Evolutionary conservation across 352 stramenopile species (phyloP).

Genomic region (Phytophthora aleatoria): DNA sequence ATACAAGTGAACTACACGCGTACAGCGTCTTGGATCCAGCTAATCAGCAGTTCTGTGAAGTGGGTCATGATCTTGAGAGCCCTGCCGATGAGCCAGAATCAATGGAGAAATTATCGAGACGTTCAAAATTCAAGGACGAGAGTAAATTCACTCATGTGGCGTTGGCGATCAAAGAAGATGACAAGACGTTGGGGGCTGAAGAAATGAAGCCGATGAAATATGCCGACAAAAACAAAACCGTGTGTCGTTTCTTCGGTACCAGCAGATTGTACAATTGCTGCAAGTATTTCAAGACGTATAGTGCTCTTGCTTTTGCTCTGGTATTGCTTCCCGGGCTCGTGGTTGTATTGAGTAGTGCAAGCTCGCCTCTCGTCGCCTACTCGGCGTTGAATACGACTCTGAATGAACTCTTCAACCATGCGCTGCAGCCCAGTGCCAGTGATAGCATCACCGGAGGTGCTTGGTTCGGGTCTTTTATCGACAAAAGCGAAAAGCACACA

Average conservation of each 20-base stretch:
- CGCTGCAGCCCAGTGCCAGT: not conserved
- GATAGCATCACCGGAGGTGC: not conserved
- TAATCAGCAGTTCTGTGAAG: not conserved
- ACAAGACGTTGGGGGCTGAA: not conserved
- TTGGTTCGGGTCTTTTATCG: not conserved
- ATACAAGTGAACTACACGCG: not conserved
- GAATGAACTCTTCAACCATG: conserved; percentile 24
- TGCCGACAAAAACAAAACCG: not conserved
- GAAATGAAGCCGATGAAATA: conserved; percentile 1
- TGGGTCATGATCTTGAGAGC: not conserved
- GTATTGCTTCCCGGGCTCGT: conserved; percentile 1
- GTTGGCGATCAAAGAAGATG: not conserved
- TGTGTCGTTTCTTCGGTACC: not conserved
- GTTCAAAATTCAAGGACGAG: not conserved
- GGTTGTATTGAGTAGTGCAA: conserved; percentile 9
- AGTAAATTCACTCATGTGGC: not conserved
- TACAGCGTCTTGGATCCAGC: not conserved
- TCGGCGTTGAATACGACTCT: conserved; percentile 34
- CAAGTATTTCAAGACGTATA: not conserved
- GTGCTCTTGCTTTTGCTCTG: not conserved
- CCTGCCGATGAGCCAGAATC: not conserved
- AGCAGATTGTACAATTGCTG: not conserved
- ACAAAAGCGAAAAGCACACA: conserved; percentile 35
- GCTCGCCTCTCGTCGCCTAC: conserved; percentile 31
- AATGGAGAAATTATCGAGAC: not conserved